Conservation (phyloP, 1,284 basidiomycete genomes). For the Termitomyces sp. region DNA sequence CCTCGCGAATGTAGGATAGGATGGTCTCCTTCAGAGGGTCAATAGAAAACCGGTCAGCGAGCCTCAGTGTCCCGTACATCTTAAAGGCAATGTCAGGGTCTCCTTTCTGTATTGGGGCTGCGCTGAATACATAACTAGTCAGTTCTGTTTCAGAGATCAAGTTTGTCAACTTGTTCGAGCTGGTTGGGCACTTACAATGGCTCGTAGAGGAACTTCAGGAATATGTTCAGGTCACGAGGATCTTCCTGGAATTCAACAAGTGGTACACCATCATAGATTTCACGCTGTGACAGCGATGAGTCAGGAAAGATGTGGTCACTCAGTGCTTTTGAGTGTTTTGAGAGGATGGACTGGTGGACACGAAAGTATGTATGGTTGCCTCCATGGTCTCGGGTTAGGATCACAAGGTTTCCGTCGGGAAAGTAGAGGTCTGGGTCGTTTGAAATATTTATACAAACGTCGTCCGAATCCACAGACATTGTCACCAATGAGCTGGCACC, state of each 20-base stretch:
- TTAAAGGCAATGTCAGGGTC: slow-evolving; percentile 22
- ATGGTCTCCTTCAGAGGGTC: slow-evolving; percentile 21
- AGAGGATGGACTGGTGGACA: slow-evolving; percentile 22
- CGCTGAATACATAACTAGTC: slow-evolving; percentile 17
- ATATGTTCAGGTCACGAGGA: slow-evolving; percentile 19
- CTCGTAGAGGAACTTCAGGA: slow-evolving; percentile 22
- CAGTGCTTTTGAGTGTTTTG: slow-evolving; percentile 22
- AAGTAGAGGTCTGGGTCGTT: slow-evolving; percentile 22
- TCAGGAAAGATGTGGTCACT: slow-evolving; percentile 20
- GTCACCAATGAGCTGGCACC: not conserved
- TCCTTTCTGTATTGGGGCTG: slow-evolving; percentile 21
- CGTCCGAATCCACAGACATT: slow-evolving; percentile 19
- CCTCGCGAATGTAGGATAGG: slow-evolving; percentile 19
- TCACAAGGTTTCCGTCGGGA: slow-evolving; percentile 21
- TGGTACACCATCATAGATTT: slow-evolving; percentile 20
- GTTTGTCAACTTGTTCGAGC: not conserved
- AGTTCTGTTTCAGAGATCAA: slow-evolving; percentile 7
- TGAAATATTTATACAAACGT: slow-evolving; percentile 21
- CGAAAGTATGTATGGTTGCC: slow-evolving; percentile 23
- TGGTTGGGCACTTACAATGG: slow-evolving; percentile 16
- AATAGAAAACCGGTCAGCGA: slow-evolving; percentile 21
- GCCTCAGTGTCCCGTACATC: slow-evolving; percentile 20
- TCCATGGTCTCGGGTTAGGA: slow-evolving; percentile 19
- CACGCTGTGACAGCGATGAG: slow-evolving; percentile 13
- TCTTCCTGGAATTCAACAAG: slow-evolving; percentile 23